phyloP scores from a whole-genome alignment of 345 rosid genomes.

The Pelargonium nanum region DNA sequence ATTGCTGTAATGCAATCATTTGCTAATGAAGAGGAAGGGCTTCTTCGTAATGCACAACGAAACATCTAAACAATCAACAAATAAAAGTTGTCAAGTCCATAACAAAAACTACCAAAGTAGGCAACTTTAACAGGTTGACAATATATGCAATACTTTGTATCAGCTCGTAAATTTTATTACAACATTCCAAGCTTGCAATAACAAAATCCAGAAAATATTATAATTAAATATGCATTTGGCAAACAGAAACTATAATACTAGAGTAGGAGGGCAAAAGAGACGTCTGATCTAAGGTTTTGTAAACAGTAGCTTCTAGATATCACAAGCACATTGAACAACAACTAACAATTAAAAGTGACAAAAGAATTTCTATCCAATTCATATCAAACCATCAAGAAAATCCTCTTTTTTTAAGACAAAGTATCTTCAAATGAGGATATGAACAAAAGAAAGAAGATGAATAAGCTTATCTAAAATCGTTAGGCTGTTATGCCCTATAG shows the following conservation, averaged over 20 bases:
- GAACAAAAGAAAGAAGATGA: no score
- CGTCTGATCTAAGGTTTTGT: neutral
- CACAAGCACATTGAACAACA: neutral
- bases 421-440: no score
- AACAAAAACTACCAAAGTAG: neutral
- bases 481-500: no score
- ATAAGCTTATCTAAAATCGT: no score
- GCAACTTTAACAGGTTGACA: neutral
- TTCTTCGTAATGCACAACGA: conserved; percentile 63
- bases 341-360: neutral
- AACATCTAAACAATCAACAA: conserved; percentile 41
- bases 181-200: neutral
- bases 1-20: conserved; percentile 77
- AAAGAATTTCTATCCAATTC: no score
- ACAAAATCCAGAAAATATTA: conserved; percentile 2
- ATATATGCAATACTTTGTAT: neutral
- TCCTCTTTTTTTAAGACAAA: no score
- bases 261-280: no score
- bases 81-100: neutral
- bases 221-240: neutral
- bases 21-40: conserved; percentile 73
- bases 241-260: no score
- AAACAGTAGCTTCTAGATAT: neutral
- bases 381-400: no score
- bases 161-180: neutral